These are phyloP conservation scores for Entomortierella parvispora DNA, from an alignment of 192 early-diverging fungal species.

Conservation along the genomic window DNA sequence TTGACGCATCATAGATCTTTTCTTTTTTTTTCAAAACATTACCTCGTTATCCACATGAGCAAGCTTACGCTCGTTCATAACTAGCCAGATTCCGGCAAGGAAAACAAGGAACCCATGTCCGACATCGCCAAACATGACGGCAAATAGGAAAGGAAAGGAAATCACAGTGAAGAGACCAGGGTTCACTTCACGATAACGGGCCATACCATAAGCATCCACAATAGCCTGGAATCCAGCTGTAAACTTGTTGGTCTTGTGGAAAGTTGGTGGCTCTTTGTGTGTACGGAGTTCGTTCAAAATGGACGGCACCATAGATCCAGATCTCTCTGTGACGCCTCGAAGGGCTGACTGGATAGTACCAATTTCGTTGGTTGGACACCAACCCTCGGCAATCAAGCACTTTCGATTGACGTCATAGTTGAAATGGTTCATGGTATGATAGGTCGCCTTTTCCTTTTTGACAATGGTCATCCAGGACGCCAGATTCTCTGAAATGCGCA, in stretches of 20 bases:
- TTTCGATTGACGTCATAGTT: conserved; percentile 93
- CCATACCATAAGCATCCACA: conserved; percentile 96
- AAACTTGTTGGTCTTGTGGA: conserved; percentile 94
- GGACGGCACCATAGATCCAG: conserved; percentile 88
- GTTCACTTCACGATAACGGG: conserved; percentile 96
- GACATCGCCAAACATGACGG: conserved; percentile 99
- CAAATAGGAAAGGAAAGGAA: conserved; percentile 98
- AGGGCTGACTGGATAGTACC: conserved; percentile 85
- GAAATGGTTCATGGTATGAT: conserved; percentile 95
- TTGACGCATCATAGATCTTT: no score
- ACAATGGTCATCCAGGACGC: conserved; percentile 89
- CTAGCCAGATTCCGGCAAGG: conserved; percentile 76
- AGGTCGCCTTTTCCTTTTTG: conserved; percentile 97
- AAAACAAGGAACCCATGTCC: conserved; percentile 94
- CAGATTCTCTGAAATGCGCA: conserved; percentile 85
- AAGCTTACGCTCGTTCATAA: conserved; percentile 82
- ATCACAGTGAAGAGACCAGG: conserved; percentile 97
- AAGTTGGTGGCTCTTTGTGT: conserved; percentile 91
- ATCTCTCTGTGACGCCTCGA: conserved; percentile 68
- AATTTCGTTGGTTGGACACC: conserved; percentile 93
- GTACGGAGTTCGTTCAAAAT: conserved; percentile 89
- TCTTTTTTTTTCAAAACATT: no score
- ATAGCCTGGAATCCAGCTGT: conserved; percentile 95
- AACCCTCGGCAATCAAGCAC: conserved; percentile 96
- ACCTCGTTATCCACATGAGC: conserved; percentile 83